Evolutionary conservation across 495 filamentous ascomycete species (phyloP).

Genomic region (Neurospora discreta): DNA sequence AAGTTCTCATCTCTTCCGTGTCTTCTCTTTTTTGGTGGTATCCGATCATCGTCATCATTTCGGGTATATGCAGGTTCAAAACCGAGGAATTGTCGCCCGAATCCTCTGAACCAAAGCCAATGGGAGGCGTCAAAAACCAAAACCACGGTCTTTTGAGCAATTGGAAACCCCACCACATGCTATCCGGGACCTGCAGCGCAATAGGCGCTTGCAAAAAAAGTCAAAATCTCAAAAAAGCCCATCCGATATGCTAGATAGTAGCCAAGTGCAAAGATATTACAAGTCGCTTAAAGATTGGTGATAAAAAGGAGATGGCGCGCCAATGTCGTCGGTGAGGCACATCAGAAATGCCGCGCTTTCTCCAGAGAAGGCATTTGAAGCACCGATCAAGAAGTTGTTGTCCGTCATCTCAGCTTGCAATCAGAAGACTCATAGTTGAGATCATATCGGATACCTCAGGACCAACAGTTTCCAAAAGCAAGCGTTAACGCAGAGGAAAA

Average conservation of each 20-base stretch:
- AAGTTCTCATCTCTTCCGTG: constrained; percentile 16
- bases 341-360: background rate
- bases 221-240: background rate
- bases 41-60: constrained; percentile 19
- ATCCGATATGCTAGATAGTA: background rate
- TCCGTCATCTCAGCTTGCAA: background rate
- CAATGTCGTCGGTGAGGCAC: background rate
- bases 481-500: background rate
- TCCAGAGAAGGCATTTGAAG: background rate
- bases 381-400: background rate
- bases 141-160: background rate
- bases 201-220: background rate
- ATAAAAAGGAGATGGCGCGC: background rate
- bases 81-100: background rate
- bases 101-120: background rate
- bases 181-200: background rate
- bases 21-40: constrained; percentile 8
- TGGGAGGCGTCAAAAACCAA: background rate
- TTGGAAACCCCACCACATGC: background rate
- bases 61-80: constrained; percentile 4
- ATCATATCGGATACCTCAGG: background rate
- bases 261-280: background rate
- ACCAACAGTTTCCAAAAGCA: background rate
- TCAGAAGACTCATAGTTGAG: background rate
- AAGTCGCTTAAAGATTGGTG: background rate